Base-by-base conservation (phyloP, 768 basidiomycete species). In the Naganishia onofrii region DNA sequence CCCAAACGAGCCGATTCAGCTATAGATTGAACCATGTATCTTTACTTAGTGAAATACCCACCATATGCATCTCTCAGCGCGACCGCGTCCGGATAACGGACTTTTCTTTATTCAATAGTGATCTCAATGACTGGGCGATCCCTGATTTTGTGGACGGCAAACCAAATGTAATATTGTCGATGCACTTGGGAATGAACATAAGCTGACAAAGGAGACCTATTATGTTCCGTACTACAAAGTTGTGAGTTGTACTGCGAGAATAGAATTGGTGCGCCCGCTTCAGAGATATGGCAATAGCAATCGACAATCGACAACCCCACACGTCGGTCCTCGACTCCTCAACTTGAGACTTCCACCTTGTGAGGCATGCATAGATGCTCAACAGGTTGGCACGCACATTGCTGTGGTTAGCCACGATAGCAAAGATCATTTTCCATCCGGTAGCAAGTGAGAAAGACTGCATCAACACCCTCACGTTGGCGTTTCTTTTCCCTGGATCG, bases 1-100 rank as follows among this genome's bases (percentile, higher is more conserved):
- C 23, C 60, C 60, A 34, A 63, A 63, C 42, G 60, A 63, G 42
- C 60, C 60, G 26, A 63, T 63, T 63, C 60, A 63, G 42, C 60
- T 63, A 42, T 63, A 63, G 38, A 34, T 13, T 19, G 3, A 19
- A 26, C 10, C 38, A 23, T 31, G 34, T 63, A 26, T 36, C 46
- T 26, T 63, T 36, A 10, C 36, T 6, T 15, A 42, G 42, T 42
- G 60, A 13, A 26, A 44, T 44, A 26, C 60, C 38, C 38, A 44
- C 21, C 36, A 51, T 44, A 63, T 63, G 42, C 60, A 63, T 63
- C 60, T 46, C 60, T 29, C 38, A 38, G 38, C 60, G 26, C 17
- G 26, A 42, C 21, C 29, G 46, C 17, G 8, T 42, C 42, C 15
- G 42, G 34, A 42, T 42, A 10, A 42, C 42, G 42, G 42, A 8